Base-by-base conservation (phyloP, 202 grass and related monocot genomes). In the Dendrocalamus latiflorus region DNA sequence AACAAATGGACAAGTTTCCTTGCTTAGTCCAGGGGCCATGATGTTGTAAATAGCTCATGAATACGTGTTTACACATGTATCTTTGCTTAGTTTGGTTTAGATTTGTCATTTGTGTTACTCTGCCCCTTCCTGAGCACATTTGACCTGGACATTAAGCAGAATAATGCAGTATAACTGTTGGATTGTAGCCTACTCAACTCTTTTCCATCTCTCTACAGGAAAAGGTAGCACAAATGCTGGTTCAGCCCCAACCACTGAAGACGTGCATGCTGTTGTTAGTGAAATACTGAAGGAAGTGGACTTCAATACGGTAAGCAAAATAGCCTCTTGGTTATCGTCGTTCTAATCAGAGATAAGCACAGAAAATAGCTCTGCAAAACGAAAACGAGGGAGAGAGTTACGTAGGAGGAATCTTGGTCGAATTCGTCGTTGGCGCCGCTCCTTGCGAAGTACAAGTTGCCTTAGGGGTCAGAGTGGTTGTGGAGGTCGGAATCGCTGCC, bases 251-350 rank as follows among this genome's bases (percentile, higher is more conserved):
- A 99, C 90, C 28, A 84, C 65, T 28, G 82, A 92, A 80, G 81
- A 99, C 50, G 83, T 99, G 66, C 91, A 91, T 89, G 88, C 78
- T 83, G 97, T 99, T 76, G 81, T 99, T 77, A 92, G 78, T 62
- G 72, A 90, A 17, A 91, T 96, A 88, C 85, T 99, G 73, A 94
- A 94, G 87, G 89, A 99, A 99, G 97, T 99, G 68, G 97, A 99
- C 68, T 99, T 99, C 83, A 96, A 99, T 75, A 99, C 91, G 26
- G 97, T 99, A 86, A 72, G 83, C 58, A 63, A 64, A 57, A 33
- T 33, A 33, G 30, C 30, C 30, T 33, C 30, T 33, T 55, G 2
- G n/a, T 77, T 78, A 5, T 59, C 30, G 2, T 33, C 3, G 30
- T 33, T 33, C 30, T 33, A 33, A 33, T 33, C 30, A 33, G 30